Conservation (phyloP, 2,329 filamentous ascomycete species). For the Beauveria caledonica region DNA sequence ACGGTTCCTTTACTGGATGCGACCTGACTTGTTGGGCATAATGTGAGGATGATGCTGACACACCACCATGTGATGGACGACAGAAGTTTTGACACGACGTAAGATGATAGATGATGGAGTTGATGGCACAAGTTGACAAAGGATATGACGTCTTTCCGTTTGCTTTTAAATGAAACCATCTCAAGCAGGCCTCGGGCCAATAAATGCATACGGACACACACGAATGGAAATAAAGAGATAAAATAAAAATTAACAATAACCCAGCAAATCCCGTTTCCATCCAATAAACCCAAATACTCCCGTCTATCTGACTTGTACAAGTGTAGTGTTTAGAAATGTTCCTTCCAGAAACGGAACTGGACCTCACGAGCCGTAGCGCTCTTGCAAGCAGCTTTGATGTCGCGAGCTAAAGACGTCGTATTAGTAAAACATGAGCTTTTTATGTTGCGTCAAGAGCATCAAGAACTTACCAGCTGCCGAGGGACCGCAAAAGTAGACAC, state of each 20-base stretch:
- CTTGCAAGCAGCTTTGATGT: constrained; percentile 77
- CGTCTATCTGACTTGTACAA: not conserved
- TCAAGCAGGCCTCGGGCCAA: not conserved
- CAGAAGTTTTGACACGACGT: no score
- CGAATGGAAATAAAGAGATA: not conserved
- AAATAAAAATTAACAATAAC: not conserved
- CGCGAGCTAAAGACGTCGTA: constrained; percentile 48
- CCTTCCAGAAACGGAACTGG: constrained; percentile 97
- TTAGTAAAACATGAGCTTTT: constrained; percentile 23
- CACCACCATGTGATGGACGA: no score
- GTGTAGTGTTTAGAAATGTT: constrained; percentile 57
- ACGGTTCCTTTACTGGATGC: no score
- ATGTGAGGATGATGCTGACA: no score
- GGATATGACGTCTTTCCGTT: not conserved
- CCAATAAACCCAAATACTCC: not conserved
- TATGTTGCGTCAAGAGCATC: no score
- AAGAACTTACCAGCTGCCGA: constrained; percentile 52
- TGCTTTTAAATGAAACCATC: not conserved
- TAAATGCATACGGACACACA: not conserved
- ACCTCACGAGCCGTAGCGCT: constrained; percentile 67
- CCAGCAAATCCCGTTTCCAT: not conserved
- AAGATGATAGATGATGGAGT: not conserved
- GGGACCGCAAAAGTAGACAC: constrained; percentile 96
- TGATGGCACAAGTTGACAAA: not conserved
- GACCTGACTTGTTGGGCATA: no score